A percentile compares a stretch with the other conserved stretches of the same genome.
These are phyloP conservation scores for Curvularia hawaiiensis DNA, from an alignment of 2,329 filamentous ascomycete species.

Conservation along the genomic window DNA sequence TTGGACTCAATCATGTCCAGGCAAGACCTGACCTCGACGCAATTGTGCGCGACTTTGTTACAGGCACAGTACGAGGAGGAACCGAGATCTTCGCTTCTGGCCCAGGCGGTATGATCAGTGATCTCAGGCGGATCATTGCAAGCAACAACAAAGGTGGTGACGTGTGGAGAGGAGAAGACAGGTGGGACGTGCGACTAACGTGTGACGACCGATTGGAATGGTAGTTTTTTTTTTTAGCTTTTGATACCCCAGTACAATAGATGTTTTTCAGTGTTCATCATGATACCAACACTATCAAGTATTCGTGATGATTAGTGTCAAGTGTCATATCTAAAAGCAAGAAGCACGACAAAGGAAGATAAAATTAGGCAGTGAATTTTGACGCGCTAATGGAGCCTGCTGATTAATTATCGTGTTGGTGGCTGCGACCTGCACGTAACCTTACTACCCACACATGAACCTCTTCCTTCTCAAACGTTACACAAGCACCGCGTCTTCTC, in stretches of 20 bases:
- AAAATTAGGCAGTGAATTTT: not conserved
- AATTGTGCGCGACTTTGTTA: conserved; percentile 33
- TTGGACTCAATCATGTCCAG: conserved; percentile 33
- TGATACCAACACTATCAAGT: not conserved
- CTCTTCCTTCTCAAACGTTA: not conserved
- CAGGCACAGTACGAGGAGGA: conserved; percentile 27
- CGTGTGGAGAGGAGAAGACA: conserved; percentile 43
- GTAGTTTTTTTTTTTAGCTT: conserved; percentile 23
- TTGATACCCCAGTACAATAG: conserved; percentile 29
- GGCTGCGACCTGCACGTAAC: not conserved
- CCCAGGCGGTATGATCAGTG: conserved; percentile 41
- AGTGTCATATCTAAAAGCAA: not conserved
- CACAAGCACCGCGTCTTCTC: not conserved
- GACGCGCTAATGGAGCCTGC: conserved; percentile 3
- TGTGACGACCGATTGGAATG: conserved; percentile 44
- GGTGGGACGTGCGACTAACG: conserved; percentile 37
- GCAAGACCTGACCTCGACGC: conserved; percentile 29
- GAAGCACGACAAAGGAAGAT: not conserved
- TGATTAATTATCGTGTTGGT: conserved; percentile 9
- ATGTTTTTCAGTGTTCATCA: not conserved
- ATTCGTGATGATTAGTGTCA: not conserved
- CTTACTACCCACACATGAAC: not conserved
- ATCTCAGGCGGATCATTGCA: conserved; percentile 41
- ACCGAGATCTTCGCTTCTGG: conserved; percentile 43
- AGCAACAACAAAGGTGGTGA: conserved; percentile 35